These are phyloP conservation scores for Claviceps cyperi DNA, from an alignment of 2,329 filamentous ascomycete species.

Conservation along the genomic window DNA sequence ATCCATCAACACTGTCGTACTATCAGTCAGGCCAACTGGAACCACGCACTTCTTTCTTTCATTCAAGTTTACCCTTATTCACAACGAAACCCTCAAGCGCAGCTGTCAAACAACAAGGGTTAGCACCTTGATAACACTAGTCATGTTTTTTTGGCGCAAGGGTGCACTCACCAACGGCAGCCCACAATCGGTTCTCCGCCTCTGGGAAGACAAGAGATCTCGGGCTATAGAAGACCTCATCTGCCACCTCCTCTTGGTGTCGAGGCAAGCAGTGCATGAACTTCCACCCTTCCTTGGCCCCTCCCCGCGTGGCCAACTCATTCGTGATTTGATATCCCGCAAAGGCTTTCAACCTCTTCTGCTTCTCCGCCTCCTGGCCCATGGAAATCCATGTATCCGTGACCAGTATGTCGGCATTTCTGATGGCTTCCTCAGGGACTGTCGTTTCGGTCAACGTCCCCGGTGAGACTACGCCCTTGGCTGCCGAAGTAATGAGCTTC, in stretches of 20 bases:
- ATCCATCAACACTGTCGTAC: conserved; percentile 28
- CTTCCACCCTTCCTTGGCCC: conserved; percentile 79
- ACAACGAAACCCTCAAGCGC: conserved; percentile 80
- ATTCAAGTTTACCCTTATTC: conserved; percentile 67
- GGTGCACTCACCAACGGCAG: conserved; percentile 53
- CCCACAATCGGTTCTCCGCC: conserved; percentile 89
- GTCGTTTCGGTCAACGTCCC: conserved; percentile 63
- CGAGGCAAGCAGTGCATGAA: conserved; percentile 98
- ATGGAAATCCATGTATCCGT: conserved; percentile 98
- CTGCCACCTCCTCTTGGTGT: conserved; percentile 81
- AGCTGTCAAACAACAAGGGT: conserved; percentile 26
- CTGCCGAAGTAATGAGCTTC: conserved; percentile 52
- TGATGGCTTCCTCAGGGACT: conserved; percentile 71
- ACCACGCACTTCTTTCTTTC: neutral
- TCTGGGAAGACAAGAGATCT: conserved; percentile 84
- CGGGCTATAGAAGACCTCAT: conserved; percentile 84
- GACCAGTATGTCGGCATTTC: conserved; percentile 75
- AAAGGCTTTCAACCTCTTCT: conserved; percentile 67
- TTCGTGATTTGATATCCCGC: conserved; percentile 80
- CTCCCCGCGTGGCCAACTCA: conserved; percentile 68
- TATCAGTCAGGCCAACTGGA: neutral
- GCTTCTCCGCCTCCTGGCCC: conserved; percentile 82
- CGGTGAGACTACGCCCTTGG: conserved; percentile 37
- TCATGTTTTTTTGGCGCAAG: neutral
- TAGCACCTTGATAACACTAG: neutral